Conservation (phyloP, 169 alveolate genomes). For the Theileria annulata region DNA sequence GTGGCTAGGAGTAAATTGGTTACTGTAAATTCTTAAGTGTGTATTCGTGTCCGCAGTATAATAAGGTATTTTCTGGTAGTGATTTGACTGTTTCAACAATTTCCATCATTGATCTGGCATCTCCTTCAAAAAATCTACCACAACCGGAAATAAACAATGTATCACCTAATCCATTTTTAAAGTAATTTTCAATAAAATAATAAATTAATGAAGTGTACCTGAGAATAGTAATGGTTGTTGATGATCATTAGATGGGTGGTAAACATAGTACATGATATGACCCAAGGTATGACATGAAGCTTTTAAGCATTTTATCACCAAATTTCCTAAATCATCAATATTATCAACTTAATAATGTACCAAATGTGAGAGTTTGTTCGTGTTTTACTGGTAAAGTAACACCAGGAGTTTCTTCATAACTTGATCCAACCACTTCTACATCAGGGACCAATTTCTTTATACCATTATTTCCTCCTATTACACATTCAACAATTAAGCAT, state of each 20-base stretch:
- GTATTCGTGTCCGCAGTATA: slow-evolving; percentile 95
- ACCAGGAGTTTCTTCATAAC: slow-evolving; percentile 86
- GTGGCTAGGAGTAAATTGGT: neutral
- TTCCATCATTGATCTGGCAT: slow-evolving; percentile 81
- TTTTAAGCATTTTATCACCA: slow-evolving; percentile 78
- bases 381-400: slow-evolving; percentile 77
- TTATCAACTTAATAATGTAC: slow-evolving; percentile 10
- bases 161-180: slow-evolving; percentile 86
- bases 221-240: slow-evolving; percentile 72
- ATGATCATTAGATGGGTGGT: slow-evolving; percentile 35
- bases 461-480: slow-evolving; percentile 83
- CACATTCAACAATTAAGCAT: neutral
- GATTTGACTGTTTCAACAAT: slow-evolving; percentile 58
- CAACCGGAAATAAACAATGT: slow-evolving; percentile 93
- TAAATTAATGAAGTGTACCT: slow-evolving; percentile 17
- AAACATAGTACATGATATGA: slow-evolving; percentile 87
- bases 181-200: slow-evolving; percentile 48
- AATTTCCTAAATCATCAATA: slow-evolving; percentile 62
- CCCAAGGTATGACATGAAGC: slow-evolving; percentile 96
- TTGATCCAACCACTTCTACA: slow-evolving; percentile 83
- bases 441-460: slow-evolving; percentile 71
- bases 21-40: slow-evolving; percentile 81
- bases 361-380: slow-evolving; percentile 66
- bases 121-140: slow-evolving; percentile 94
- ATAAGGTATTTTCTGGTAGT: slow-evolving; percentile 84